Conservation (phyloP, 2,329 filamentous ascomycete genomes). For the Fusarium liriodendri region DNA sequence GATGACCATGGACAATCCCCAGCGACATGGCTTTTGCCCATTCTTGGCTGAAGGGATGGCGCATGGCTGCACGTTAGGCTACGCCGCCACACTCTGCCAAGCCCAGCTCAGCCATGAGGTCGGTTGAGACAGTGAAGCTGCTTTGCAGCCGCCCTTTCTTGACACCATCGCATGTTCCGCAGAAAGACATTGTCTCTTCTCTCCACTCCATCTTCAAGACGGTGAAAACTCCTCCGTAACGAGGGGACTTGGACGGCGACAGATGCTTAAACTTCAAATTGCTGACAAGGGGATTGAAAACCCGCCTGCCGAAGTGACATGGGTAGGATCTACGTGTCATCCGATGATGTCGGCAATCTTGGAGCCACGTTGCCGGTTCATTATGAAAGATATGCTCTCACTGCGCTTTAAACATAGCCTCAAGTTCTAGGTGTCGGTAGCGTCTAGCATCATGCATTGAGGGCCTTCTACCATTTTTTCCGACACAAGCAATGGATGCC, state of each 20-base stretch:
- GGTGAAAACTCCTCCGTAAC: background rate
- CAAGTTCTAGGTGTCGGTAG: background rate
- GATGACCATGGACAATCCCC: too few species aligned
- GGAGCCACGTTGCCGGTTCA: background rate
- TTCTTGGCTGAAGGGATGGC: too few species aligned
- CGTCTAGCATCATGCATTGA: too few species aligned
- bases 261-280: background rate
- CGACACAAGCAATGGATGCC: background rate
- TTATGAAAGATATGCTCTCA: accelerated
- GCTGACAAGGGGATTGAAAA: background rate
- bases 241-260: background rate
- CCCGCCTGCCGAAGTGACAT: background rate
- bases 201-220: background rate
- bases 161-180: background rate
- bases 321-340: background rate
- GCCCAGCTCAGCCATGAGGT: too few species aligned
- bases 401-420: background rate
- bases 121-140: background rate
- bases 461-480: background rate
- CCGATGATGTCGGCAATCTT: background rate
- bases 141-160: background rate
- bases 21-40: too few species aligned
- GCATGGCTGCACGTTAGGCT: too few species aligned
- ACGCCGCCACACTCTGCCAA: too few species aligned
- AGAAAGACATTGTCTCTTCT: background rate